Evolutionary conservation across 2,329 filamentous ascomycete genomes (phyloP).

Genomic region (Chrysosporium keratinophilum): DNA sequence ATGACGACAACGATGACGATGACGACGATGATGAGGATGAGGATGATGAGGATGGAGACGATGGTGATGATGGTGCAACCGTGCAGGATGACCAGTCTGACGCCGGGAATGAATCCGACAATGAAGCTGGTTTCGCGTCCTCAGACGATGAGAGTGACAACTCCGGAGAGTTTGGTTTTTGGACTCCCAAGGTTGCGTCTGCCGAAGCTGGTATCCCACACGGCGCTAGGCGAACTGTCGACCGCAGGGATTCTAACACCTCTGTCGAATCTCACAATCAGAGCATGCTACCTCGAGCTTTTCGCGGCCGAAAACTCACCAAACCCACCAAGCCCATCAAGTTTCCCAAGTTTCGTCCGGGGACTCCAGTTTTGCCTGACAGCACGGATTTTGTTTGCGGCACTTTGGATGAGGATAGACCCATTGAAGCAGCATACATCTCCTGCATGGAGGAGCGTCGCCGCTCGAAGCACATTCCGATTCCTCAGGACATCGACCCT

Average conservation of each 20-base stretch:
- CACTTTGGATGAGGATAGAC: constrained; percentile 88
- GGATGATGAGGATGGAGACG: constrained; percentile 41
- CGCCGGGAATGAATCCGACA: constrained; percentile 71
- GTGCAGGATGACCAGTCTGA: constrained; percentile 25
- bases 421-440: constrained; percentile 86
- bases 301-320: constrained; percentile 20
- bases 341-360: constrained; percentile 49
- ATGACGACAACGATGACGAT: constrained; percentile 41
- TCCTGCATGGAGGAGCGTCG: constrained; percentile 72
- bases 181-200: constrained; percentile 39
- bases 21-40: constrained; percentile 61
- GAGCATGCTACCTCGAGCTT: constrained; percentile 21
- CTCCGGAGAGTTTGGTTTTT: constrained; percentile 56
- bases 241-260: constrained; percentile 42
- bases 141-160: constrained; percentile 58
- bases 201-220: constrained; percentile 34
- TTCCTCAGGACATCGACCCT: constrained; percentile 95
- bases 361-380: constrained; percentile 77
- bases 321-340: constrained; percentile 31
- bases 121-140: constrained; percentile 60
- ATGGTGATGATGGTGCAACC: constrained; percentile 38
- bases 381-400: constrained; percentile 99
- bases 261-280: constrained; percentile 42
- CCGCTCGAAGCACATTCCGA: constrained; percentile 65
- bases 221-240: constrained; percentile 36